phyloP scores from a whole-genome alignment of 768 basidiomycete species.

The Termitomyces sp. region DNA sequence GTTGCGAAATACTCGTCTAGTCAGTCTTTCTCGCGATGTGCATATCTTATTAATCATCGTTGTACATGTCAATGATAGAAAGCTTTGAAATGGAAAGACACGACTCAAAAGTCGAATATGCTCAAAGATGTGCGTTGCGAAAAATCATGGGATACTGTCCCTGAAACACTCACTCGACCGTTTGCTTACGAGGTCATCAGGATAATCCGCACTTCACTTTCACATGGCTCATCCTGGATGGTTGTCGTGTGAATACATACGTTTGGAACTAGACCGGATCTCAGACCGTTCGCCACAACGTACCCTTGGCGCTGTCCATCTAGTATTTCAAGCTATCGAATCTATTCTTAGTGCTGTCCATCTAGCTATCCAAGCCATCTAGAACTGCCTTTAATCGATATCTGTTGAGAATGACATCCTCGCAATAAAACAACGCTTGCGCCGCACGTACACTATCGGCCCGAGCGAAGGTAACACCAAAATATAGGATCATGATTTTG shows the following conservation, averaged over 20 bases:
- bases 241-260: too few relatives aligned
- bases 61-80: neutral
- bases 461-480: neutral
- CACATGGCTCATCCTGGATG: too few relatives aligned
- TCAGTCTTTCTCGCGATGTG: too few relatives aligned
- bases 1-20: neutral
- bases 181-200: neutral
- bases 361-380: neutral
- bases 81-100: neutral
- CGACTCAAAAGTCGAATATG: neutral
- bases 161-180: neutral
- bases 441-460: neutral
- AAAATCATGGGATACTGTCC: neutral
- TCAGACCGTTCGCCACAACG: neutral
- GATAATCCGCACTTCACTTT: neutral
- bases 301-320: too few relatives aligned
- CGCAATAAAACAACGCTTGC: neutral
- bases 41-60: neutral
- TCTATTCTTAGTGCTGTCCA: neutral
- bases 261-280: too few relatives aligned
- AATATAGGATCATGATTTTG: neutral
- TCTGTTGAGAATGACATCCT: too few relatives aligned
- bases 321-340: too few relatives aligned
- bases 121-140: too few relatives aligned
- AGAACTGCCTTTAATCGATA: too few relatives aligned